These are phyloP conservation scores for Mycena rebaudengoi DNA, from an alignment of 768 basidiomycete genomes.

Conservation along the genomic window DNA sequence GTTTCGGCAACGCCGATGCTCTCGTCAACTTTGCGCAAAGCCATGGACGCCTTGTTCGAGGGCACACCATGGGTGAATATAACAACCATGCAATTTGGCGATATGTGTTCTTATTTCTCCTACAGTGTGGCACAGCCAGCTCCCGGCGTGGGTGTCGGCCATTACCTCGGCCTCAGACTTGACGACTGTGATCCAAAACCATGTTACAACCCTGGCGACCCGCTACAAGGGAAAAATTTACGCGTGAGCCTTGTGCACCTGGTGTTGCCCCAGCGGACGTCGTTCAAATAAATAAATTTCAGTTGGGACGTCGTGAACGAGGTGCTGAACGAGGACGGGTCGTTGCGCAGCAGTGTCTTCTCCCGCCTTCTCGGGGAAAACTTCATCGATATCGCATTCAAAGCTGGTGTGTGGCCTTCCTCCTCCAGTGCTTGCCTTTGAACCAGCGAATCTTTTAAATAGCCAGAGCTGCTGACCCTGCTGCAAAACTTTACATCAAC, in stretches of 20 bases:
- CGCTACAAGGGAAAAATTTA: slow-evolving; percentile 51
- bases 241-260: slow-evolving; percentile 4
- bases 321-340: slow-evolving; percentile 23
- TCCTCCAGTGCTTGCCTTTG: too few relatives aligned
- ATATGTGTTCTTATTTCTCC: background rate
- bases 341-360: background rate
- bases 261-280: too few relatives aligned
- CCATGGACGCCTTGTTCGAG: slow-evolving; percentile 47
- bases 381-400: slow-evolving; percentile 1
- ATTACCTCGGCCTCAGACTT: slow-evolving; percentile 39
- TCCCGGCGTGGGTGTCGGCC: slow-evolving; percentile 47
- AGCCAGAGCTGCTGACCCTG: background rate
- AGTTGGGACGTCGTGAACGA: slow-evolving; percentile 64
- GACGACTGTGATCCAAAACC: slow-evolving; percentile 41
- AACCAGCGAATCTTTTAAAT: background rate
- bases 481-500: slow-evolving; percentile 1
- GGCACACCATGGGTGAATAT: slow-evolving; percentile 14
- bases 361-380: background rate
- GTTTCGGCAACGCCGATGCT: slow-evolving; percentile 38
- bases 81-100: too few relatives aligned
- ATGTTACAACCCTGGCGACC: slow-evolving; percentile 43
- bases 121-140: slow-evolving; percentile 53
- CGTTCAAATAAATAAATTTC: too few relatives aligned
- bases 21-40: slow-evolving; percentile 44
- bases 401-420: background rate